phyloP scores from a whole-genome alignment of 257 asterid species.

The Cynanchum wilfordii region DNA sequence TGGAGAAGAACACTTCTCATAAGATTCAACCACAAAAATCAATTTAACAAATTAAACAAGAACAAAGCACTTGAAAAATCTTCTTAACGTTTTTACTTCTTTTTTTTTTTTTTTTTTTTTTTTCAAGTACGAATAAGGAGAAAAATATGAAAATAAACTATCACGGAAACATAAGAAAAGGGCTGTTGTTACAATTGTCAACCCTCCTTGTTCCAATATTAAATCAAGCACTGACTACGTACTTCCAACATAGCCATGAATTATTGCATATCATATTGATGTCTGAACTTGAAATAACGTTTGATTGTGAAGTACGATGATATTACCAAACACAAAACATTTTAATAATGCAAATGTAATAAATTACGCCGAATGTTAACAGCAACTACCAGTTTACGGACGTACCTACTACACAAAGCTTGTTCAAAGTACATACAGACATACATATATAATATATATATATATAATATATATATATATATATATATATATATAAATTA shows the following conservation, averaged over 20 bases:
- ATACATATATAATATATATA: background rate
- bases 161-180: no score
- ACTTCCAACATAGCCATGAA: background rate
- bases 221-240: background rate
- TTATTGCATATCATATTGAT: background rate
- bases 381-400: conserved; percentile 1
- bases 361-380: conserved; percentile 14
- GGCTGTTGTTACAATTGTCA: no score
- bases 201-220: no score
- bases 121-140: no score
- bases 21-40: no score
- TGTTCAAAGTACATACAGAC: background rate
- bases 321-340: background rate
- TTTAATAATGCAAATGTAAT: background rate
- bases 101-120: no score
- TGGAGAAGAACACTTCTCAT: no score
- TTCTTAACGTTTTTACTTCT: no score
- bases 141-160: no score
- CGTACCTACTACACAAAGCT: background rate
- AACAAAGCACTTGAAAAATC: no score
- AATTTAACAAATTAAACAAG: no score
- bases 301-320: background rate
- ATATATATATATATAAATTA: no score
- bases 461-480: background rate
- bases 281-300: background rate